phyloP scores from a whole-genome alignment of 2,329 filamentous ascomycete genomes.

The Fusarium mundagurra region DNA sequence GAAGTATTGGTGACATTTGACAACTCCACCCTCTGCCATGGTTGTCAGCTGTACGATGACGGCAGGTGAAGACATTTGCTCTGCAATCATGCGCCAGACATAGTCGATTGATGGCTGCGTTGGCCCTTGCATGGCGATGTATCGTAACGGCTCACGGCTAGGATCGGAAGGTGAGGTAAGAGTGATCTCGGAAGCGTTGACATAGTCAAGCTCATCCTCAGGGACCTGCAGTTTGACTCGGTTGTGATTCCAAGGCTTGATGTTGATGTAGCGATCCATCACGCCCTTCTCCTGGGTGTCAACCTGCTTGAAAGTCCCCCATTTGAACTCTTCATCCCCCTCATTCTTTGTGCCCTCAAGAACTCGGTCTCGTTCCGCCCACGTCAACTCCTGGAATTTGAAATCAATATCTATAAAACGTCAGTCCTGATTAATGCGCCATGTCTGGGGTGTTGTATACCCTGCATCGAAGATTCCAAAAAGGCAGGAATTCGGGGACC shows the following conservation, averaged over 20 bases:
- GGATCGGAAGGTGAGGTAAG: constrained; percentile 58
- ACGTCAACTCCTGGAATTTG: constrained; percentile 64
- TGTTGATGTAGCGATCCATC: constrained; percentile 88
- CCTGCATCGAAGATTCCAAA: constrained; percentile 49
- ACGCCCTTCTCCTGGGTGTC: constrained; percentile 43
- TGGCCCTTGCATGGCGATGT: constrained; percentile 95
- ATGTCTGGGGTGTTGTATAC: constrained; percentile 40
- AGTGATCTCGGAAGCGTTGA: constrained; percentile 80
- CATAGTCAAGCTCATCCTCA: constrained; percentile 77
- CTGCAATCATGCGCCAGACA: constrained; percentile 95
- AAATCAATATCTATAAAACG: constrained; percentile 55
- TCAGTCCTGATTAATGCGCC: constrained; percentile 9
- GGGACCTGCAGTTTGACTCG: constrained; percentile 84
- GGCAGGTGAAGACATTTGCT: constrained; percentile 75
- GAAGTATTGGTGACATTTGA: constrained; percentile 94
- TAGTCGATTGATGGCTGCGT: constrained; percentile 79
- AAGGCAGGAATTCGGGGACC: constrained; percentile 51
- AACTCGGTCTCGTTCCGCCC: constrained; percentile 62
- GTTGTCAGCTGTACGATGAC: constrained; percentile 96
- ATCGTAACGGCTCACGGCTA: constrained; percentile 60
- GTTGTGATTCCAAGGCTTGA: constrained; percentile 89
- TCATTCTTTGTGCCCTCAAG: constrained; percentile 53
- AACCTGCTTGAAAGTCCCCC: constrained; percentile 49
- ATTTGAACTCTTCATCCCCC: constrained; percentile 45
- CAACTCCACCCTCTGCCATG: constrained; percentile 77